Percentiles rank a stretch among this genome's conserved stretches.
Conservation (phyloP, 805 yeast genomes). For the Wickerhamiella spandovensis region DNA sequence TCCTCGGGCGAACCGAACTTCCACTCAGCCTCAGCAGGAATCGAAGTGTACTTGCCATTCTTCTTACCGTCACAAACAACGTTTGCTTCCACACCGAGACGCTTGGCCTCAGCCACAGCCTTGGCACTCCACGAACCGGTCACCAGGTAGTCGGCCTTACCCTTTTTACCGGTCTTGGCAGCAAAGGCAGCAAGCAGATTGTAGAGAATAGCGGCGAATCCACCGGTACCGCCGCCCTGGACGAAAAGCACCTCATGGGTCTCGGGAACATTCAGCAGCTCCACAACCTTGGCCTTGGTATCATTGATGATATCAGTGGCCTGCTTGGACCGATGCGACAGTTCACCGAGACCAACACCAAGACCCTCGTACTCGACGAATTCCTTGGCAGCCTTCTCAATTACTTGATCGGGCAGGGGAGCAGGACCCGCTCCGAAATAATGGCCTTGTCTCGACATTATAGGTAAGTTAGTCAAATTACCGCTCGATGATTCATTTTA, state of each 20-base stretch:
- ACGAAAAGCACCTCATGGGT: constrained; percentile 88
- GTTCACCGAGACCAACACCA: constrained; percentile 88
- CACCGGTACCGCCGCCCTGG: constrained; percentile 98
- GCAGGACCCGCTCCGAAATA: constrained; percentile 99
- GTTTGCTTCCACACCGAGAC: constrained; percentile 68
- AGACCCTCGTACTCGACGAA: constrained; percentile 52
- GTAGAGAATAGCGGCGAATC: constrained; percentile 77
- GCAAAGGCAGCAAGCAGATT: constrained; percentile 68
- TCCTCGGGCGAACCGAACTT: constrained; percentile 39
- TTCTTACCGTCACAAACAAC: constrained; percentile 50
- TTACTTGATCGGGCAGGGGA: constrained; percentile 65
- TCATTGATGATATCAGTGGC: constrained; percentile 67
- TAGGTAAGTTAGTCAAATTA: neutral
- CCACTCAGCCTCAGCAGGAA: constrained; percentile 62
- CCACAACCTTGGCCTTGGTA: constrained; percentile 52
- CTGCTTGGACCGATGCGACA: constrained; percentile 83
- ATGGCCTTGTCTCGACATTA: constrained; percentile 16
- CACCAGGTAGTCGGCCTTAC: constrained; percentile 72
- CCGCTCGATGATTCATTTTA: neutral
- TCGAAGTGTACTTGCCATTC: constrained; percentile 44
- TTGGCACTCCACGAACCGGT: constrained; percentile 94
- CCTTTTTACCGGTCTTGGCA: constrained; percentile 57
- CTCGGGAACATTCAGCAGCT: constrained; percentile 67
- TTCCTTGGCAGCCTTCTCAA: constrained; percentile 80
- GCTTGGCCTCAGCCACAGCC: constrained; percentile 70